phyloP scores from a whole-genome alignment of 139 green algal genomes.

The Chlorella sp. region DNA sequence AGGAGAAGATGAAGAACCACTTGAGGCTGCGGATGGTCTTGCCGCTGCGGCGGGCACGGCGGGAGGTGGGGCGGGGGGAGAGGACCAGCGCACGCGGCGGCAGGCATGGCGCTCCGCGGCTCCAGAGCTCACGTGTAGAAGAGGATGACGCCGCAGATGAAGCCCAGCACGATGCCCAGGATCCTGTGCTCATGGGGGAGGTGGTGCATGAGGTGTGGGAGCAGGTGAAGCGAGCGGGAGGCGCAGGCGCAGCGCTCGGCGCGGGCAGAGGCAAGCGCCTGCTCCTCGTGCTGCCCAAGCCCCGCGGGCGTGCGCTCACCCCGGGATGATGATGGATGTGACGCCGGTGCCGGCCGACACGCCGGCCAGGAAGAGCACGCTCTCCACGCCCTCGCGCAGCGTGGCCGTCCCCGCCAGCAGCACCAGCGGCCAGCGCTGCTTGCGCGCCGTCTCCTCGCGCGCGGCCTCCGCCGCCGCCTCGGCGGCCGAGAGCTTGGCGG shows the following conservation, averaged over 20 bases:
- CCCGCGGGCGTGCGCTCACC: too few species aligned
- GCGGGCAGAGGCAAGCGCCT: too few species aligned
- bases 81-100: not conserved
- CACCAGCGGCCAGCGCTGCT: constrained; percentile 41
- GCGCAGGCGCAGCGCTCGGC: too few species aligned
- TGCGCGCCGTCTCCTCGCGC: not conserved
- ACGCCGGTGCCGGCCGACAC: constrained; percentile 29
- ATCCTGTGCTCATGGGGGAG: too few species aligned
- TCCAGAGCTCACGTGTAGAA: constrained; percentile 50
- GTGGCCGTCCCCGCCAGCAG: constrained; percentile 48
- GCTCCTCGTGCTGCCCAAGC: too few species aligned
- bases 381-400: constrained; percentile 55
- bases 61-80: not conserved
- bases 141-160: constrained; percentile 36
- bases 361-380: constrained; percentile 58
- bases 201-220: too few species aligned
- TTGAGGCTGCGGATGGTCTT: constrained; percentile 48
- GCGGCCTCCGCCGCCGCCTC: not conserved
- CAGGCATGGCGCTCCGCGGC: not conserved
- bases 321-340: constrained; percentile 46
- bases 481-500: not conserved
- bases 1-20: constrained; percentile 58
- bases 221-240: too few species aligned
- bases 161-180: constrained; percentile 48
- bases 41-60: constrained; percentile 27